A percentile compares a stretch with the other conserved stretches of the same genome.
These are phyloP conservation scores for Annulohypoxylon nitens DNA, from an alignment of 495 filamentous ascomycete species.

Conservation along the genomic window DNA sequence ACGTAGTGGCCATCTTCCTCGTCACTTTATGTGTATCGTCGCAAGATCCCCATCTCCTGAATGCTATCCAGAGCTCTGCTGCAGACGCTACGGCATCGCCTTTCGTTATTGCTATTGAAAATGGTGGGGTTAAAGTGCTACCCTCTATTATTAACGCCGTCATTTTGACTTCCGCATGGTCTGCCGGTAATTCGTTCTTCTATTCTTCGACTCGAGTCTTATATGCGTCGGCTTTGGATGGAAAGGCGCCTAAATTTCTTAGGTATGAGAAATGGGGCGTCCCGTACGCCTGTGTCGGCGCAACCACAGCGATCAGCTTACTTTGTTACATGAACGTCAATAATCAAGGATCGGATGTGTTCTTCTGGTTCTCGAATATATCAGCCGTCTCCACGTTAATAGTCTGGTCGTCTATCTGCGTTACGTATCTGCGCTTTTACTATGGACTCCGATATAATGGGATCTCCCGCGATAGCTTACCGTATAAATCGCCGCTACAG, in stretches of 20 bases:
- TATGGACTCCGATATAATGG: slow-evolving; percentile 67
- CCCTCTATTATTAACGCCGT: slow-evolving; percentile 79
- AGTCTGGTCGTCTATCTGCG: slow-evolving; percentile 69
- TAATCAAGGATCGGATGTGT: slow-evolving; percentile 64
- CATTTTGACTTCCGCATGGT: slow-evolving; percentile 74
- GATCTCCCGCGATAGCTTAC: slow-evolving; percentile 66
- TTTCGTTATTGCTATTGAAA: slow-evolving; percentile 70
- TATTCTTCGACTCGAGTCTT: slow-evolving; percentile 77
- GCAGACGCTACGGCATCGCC: slow-evolving; percentile 69
- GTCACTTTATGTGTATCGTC: slow-evolving; percentile 72
- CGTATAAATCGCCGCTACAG: slow-evolving; percentile 71
- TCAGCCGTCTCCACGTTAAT: slow-evolving; percentile 70
- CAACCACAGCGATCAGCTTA: slow-evolving; percentile 65
- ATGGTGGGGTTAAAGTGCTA: slow-evolving; percentile 72
- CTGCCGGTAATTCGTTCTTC: slow-evolving; percentile 77
- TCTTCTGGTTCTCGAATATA: slow-evolving; percentile 71
- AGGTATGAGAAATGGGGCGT: slow-evolving; percentile 67
- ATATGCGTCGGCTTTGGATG: slow-evolving; percentile 67
- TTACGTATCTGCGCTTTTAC: slow-evolving; percentile 70
- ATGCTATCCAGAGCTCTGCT: slow-evolving; percentile 58
- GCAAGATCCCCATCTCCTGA: slow-evolving; percentile 63
- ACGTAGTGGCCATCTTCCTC: slow-evolving; percentile 76
- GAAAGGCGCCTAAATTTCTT: slow-evolving; percentile 70
- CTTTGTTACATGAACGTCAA: slow-evolving; percentile 67
- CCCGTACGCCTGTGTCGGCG: slow-evolving; percentile 66